Evolutionary conservation across 345 rosid species (phyloP).

Genomic region (Salix koriyanagi): DNA sequence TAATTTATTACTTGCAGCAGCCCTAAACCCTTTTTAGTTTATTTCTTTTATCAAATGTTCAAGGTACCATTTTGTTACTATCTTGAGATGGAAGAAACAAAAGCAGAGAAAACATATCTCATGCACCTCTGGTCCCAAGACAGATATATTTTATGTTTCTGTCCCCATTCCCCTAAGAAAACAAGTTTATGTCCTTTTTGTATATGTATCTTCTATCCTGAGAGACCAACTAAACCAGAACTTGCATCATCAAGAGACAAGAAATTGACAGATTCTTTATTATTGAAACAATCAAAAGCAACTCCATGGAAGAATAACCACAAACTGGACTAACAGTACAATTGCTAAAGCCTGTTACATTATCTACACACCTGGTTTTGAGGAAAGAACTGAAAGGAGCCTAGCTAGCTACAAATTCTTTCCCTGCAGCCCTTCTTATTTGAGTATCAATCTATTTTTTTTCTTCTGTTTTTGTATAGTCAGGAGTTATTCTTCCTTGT

Average conservation of each 20-base stretch:
- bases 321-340: conserved; percentile 6
- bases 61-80: background rate
- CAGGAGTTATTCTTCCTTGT: conserved; percentile 25
- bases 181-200: no score
- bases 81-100: no score
- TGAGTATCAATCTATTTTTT: background rate
- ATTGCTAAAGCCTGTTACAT: background rate
- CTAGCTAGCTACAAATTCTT: background rate
- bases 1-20: background rate
- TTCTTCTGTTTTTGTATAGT: background rate
- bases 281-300: background rate
- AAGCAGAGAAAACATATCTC: no score
- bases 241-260: background rate
- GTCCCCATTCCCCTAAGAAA: no score
- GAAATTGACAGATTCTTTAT: background rate
- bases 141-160: no score
- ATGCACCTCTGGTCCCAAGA: no score
- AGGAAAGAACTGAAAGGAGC: background rate
- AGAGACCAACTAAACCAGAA: no score
- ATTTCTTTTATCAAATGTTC: background rate
- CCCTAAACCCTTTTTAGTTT: background rate
- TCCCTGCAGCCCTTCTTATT: background rate
- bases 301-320: conserved; percentile 19
- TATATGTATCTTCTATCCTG: no score
- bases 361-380: background rate